Conservation (phyloP, 1,139 yeast species). For the Kodamaea fungicola region DNA sequence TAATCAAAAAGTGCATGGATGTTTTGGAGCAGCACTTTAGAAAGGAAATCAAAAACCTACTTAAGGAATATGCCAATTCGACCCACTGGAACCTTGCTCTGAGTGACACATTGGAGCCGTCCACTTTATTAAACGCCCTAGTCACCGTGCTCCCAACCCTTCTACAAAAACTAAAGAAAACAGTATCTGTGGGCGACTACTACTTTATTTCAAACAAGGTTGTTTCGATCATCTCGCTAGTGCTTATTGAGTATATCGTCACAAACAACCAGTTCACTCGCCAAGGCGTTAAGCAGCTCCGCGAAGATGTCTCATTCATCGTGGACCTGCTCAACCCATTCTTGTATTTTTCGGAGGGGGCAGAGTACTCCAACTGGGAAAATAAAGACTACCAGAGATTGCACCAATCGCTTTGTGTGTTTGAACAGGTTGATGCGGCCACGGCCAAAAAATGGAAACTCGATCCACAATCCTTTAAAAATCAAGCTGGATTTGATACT, state of each 20-base stretch:
- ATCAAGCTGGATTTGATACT: constrained; percentile 21
- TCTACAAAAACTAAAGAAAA: constrained; percentile 29
- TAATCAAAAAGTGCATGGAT: constrained; percentile 35
- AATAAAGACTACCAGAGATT: constrained; percentile 29
- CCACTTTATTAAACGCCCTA: constrained; percentile 34
- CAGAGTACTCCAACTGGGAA: constrained; percentile 21
- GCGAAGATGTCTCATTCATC: constrained; percentile 50
- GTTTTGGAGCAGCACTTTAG: constrained; percentile 45
- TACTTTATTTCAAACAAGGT: constrained; percentile 32
- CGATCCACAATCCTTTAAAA: constrained; percentile 19
- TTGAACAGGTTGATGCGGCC: constrained; percentile 24
- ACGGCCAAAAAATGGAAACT: constrained; percentile 18
- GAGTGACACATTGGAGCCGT: constrained; percentile 22
- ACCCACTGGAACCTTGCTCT: constrained; percentile 30
- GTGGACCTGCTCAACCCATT: constrained; percentile 30
- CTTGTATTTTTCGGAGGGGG: constrained; percentile 15
- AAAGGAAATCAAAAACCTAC: constrained; percentile 45
- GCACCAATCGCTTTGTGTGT: constrained; percentile 39
- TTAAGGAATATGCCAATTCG: constrained; percentile 52
- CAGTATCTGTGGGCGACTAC: constrained; percentile 28
- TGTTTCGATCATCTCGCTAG: constrained; percentile 44
- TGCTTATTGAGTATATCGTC: constrained; percentile 56
- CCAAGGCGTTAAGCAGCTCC: constrained; percentile 56
- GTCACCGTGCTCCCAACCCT: constrained; percentile 33
- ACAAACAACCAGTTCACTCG: constrained; percentile 60